These are phyloP conservation scores for Suillus subluteus DNA, from an alignment of 768 basidiomycete genomes.

Conservation along the genomic window DNA sequence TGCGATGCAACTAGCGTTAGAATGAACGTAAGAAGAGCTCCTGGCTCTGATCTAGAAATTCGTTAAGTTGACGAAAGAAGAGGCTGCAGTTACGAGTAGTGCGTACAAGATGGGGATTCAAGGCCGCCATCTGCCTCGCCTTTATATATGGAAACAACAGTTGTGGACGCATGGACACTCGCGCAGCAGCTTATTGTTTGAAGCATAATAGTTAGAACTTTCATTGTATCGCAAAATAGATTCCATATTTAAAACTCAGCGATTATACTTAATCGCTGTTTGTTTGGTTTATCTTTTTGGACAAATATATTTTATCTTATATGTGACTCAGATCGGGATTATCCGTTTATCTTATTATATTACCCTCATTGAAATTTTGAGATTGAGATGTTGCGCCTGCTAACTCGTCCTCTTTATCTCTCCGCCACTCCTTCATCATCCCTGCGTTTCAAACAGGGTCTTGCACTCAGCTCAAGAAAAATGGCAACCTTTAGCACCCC, in stretches of 20 bases:
- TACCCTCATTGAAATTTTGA: slow-evolving; percentile 20
- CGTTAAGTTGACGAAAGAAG: slow-evolving; percentile 8
- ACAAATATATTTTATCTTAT: not conserved
- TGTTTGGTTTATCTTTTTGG: slow-evolving; percentile 6
- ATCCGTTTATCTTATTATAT: slow-evolving; percentile 20
- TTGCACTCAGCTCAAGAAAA: slow-evolving; percentile 36
- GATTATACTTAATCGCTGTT: slow-evolving; percentile 9
- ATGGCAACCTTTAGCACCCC: slow-evolving; percentile 68
- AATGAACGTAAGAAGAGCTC: slow-evolving; percentile 12
- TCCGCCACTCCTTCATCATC: slow-evolving; percentile 23
- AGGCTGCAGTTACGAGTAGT: not conserved
- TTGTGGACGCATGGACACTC: slow-evolving; percentile 11
- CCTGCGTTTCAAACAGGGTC: slow-evolving; percentile 26
- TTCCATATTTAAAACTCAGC: not conserved
- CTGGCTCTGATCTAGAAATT: slow-evolving; percentile 15
- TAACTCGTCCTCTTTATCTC: slow-evolving; percentile 33
- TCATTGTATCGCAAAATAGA: slow-evolving; percentile 17
- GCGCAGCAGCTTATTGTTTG: slow-evolving; percentile 16
- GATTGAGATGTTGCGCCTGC: slow-evolving; percentile 33
- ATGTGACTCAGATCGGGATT: slow-evolving; percentile 23
- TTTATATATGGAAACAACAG: slow-evolving; percentile 9
- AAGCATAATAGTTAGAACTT: not conserved
- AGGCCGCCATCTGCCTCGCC: not conserved
- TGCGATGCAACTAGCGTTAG: slow-evolving; percentile 1
- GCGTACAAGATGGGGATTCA: slow-evolving; percentile 10